Evolutionary conservation across 768 basidiomycete species (phyloP).

Genomic region (Pulveroboletus ravenelii): DNA sequence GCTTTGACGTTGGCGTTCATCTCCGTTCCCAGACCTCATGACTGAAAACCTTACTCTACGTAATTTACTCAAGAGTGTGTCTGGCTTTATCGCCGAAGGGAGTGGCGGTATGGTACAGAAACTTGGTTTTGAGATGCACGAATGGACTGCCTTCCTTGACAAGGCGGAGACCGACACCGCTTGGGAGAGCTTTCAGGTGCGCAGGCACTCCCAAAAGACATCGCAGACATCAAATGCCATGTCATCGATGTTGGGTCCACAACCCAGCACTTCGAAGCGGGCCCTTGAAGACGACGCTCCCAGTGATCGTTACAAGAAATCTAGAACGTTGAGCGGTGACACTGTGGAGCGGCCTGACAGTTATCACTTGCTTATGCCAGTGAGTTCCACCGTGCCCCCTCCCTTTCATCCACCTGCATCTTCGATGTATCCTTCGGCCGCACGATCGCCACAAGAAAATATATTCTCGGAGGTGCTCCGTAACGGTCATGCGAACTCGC

Average conservation of each 20-base stretch:
- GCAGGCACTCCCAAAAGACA: conserved; percentile 44
- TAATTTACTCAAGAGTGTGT: conserved; percentile 68
- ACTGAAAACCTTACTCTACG: conserved; percentile 84
- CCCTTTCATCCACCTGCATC: conserved; percentile 28
- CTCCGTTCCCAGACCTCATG: conserved; percentile 62
- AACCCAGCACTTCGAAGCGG: conserved; percentile 18
- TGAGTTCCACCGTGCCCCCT: conserved; percentile 39
- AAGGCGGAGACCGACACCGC: conserved; percentile 90
- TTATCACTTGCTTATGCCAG: conserved; percentile 56
- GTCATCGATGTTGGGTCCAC: conserved; percentile 30
- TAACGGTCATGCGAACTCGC: conserved; percentile 43
- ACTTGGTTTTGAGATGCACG: conserved; percentile 71
- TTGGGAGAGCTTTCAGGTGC: conserved; percentile 79
- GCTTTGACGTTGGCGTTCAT: conserved; percentile 3
- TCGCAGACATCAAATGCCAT: conserved; percentile 26
- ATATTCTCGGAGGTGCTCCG: conserved; percentile 63
- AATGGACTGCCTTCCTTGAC: conserved; percentile 79
- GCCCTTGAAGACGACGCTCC: conserved; percentile 29
- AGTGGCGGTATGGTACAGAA: conserved; percentile 71
- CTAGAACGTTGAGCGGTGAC: conserved; percentile 38
- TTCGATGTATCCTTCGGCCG: conserved; percentile 42
- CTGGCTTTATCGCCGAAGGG: conserved; percentile 84
- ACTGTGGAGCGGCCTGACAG: conserved; percentile 36
- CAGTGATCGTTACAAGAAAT: conserved; percentile 45
- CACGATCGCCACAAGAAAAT: conserved; percentile 44